A percentile compares a stretch with the other conserved stretches of the same genome.
These are phyloP conservation scores for Dendrobium chrysotoxum DNA, from an alignment of 106 monocot genomes.

Conservation along the genomic window DNA sequence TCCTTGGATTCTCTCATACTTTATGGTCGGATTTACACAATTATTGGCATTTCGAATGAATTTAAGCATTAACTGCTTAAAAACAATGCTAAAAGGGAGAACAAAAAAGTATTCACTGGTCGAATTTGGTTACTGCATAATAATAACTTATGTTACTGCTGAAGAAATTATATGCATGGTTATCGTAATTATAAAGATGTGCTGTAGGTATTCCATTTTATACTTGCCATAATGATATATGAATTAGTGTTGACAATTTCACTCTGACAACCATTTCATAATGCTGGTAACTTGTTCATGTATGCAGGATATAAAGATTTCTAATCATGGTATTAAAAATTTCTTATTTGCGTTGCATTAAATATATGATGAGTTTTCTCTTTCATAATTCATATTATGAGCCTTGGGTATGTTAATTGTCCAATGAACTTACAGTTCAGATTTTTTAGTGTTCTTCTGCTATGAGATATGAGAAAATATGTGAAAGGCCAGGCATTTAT, in stretches of 20 bases:
- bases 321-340: neutral
- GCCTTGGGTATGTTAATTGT: neutral
- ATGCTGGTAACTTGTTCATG: neutral
- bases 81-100: too few relatives aligned
- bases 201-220: neutral
- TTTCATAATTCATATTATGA: neutral
- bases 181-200: neutral
- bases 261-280: neutral
- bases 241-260: neutral
- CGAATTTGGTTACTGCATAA: too few relatives aligned
- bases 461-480: too few relatives aligned
- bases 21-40: too few relatives aligned
- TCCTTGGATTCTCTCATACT: too few relatives aligned
- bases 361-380: neutral
- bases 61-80: too few relatives aligned
- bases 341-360: neutral
- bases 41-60: neutral
- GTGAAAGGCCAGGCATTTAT: too few relatives aligned
- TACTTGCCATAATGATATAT: neutral
- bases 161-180: too few relatives aligned
- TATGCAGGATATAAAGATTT: neutral
- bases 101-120: too few relatives aligned
- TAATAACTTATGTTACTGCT: too few relatives aligned
- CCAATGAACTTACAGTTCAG: neutral
- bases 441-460: neutral